Conservation (phyloP, 345 rosid species). For the Sisymbrium altissimum region DNA sequence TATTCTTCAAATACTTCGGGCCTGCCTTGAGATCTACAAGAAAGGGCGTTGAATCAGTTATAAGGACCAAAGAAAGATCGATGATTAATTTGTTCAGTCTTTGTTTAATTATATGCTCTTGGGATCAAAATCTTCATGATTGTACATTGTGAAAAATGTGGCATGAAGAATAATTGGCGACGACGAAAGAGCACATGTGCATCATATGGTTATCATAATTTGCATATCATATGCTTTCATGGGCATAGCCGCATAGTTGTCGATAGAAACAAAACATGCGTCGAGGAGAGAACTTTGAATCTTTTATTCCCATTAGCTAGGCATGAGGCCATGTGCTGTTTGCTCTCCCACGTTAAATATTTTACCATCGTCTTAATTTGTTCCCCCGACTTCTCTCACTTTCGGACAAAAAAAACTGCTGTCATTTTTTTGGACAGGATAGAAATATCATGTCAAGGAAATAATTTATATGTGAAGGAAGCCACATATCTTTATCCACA, state of each 20-base stretch:
- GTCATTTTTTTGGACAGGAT: slow-evolving; percentile 17
- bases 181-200: slow-evolving; percentile 23
- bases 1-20: neutral
- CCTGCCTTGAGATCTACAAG: neutral
- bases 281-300: neutral
- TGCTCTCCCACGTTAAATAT: slow-evolving; percentile 13
- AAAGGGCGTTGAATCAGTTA: neutral
- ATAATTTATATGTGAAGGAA: slow-evolving; percentile 9
- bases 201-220: slow-evolving; percentile 24
- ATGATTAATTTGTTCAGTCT: neutral
- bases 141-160: neutral
- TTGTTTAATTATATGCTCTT: neutral
- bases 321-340: slow-evolving; percentile 29
- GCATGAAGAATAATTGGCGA: slow-evolving; percentile 3
- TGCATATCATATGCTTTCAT: slow-evolving; percentile 25
- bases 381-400: slow-evolving; percentile 12
- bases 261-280: slow-evolving; percentile 26
- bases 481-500: neutral
- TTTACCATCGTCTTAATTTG: slow-evolving; percentile 1
- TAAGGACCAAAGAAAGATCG: neutral
- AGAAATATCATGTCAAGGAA: neutral
- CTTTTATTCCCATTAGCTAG: slow-evolving; percentile 14
- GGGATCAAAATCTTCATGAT: neutral
- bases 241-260: slow-evolving; percentile 33
- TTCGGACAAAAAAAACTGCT: slow-evolving; percentile 18